A percentile compares a stretch with the other conserved stretches of the same genome.
Evolutionary conservation across 805 yeast species (phyloP).

Genomic region (Kazachstania viticola): DNA sequence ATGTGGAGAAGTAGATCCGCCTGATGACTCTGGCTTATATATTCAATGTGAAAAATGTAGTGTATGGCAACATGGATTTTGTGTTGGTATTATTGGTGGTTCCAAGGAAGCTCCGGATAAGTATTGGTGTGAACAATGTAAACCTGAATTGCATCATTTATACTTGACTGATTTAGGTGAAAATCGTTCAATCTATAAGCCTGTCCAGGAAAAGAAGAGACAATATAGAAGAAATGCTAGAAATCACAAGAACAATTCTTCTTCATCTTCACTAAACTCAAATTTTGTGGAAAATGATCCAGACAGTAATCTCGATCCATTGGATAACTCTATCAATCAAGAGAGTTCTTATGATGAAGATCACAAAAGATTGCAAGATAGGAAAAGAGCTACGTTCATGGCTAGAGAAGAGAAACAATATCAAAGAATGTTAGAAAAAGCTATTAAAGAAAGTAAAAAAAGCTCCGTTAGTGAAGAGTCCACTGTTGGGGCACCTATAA

Average conservation of each 20-base stretch:
- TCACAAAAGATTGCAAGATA: conserved; percentile 19
- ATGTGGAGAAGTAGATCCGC: conserved; percentile 34
- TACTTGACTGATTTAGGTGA: conserved; percentile 19
- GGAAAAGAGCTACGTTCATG: conserved; percentile 29
- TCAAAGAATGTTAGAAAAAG: conserved; percentile 32
- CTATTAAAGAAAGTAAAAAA: conserved; percentile 30
- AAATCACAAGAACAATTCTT: neutral
- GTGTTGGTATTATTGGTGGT: conserved; percentile 68
- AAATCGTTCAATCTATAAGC: conserved; percentile 26
- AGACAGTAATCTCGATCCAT: neutral
- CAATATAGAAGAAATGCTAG: conserved; percentile 20
- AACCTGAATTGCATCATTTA: conserved; percentile 62
- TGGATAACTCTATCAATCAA: neutral
- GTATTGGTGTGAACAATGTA: conserved; percentile 89
- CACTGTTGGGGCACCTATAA: conserved; percentile 1
- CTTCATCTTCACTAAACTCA: neutral
- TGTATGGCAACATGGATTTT: conserved; percentile 96
- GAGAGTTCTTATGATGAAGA: conserved; percentile 10
- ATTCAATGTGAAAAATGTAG: conserved; percentile 85
- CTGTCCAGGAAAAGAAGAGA: conserved; percentile 29
- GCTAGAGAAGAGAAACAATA: conserved; percentile 35
- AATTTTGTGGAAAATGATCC: neutral
- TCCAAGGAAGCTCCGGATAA: conserved; percentile 79
- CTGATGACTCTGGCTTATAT: conserved; percentile 47
- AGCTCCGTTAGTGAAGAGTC: conserved; percentile 22